phyloP scores from a whole-genome alignment of 108 stramenopile genomes.

The Nannochloropsis granulata region DNA sequence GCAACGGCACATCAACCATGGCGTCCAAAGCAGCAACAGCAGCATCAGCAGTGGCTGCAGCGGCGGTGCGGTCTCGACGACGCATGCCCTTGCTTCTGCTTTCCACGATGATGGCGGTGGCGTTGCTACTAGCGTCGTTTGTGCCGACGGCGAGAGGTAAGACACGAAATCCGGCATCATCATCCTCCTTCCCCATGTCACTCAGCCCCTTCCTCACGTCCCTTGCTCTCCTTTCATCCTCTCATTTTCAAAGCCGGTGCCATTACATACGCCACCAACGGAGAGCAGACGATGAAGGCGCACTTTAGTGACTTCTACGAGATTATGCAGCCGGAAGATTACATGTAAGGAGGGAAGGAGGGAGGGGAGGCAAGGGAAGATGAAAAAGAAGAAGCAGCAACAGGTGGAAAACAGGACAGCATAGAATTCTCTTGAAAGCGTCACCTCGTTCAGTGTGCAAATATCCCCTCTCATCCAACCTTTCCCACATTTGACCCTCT shows the following conservation, averaged over 20 bases:
- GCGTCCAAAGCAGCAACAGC: too few species aligned
- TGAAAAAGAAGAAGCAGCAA: too few species aligned
- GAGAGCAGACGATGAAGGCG: neutral
- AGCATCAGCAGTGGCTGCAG: too few species aligned
- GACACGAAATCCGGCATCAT: neutral
- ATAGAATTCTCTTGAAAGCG: too few species aligned
- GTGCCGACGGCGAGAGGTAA: neutral
- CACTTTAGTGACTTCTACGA: neutral
- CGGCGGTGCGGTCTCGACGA: neutral
- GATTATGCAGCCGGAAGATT: neutral
- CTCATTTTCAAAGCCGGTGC: neutral
- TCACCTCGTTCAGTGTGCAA: too few species aligned
- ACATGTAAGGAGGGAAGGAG: neutral
- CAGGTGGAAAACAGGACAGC: too few species aligned
- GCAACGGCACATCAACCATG: too few species aligned
- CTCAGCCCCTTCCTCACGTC: too few species aligned
- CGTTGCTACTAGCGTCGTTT: neutral
- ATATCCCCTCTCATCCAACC: too few species aligned
- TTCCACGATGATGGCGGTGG: neutral
- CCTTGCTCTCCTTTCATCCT: too few species aligned
- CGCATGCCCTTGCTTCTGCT: neutral
- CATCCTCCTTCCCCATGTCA: too few species aligned
- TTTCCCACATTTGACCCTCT: neutral
- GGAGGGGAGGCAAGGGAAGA: too few species aligned
- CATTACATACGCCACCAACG: neutral